Evolutionary conservation across 495 filamentous ascomycete species (phyloP).

Genomic region (Neurospora sublineolata): DNA sequence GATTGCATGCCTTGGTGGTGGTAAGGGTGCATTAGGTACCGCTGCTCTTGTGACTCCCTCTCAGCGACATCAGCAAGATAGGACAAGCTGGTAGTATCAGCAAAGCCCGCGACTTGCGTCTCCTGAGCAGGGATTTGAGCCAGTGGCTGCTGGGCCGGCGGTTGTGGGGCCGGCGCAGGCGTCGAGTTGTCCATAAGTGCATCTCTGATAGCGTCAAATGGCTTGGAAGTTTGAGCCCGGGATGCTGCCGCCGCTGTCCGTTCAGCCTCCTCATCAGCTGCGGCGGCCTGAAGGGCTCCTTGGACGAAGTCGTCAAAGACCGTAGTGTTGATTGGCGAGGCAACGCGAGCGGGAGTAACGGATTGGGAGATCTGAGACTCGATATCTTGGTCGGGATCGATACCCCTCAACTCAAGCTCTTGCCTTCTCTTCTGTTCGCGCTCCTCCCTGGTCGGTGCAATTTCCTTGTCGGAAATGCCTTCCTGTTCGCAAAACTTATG

Average conservation of each 20-base stretch:
- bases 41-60: background rate
- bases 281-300: constrained; percentile 10
- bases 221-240: constrained; percentile 20
- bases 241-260: constrained; percentile 9
- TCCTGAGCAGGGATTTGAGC: constrained; percentile 2
- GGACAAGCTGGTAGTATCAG: constrained; percentile 15
- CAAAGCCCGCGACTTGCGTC: background rate
- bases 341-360: background rate
- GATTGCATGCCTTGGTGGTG: background rate
- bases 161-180: constrained; percentile 6
- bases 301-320: constrained; percentile 13
- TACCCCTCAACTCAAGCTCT: constrained; percentile 10
- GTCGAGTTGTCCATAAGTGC: constrained; percentile 27
- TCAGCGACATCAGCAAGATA: constrained; percentile 22
- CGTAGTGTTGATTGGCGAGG: background rate
- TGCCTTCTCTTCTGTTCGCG: constrained; percentile 18
- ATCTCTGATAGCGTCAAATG: constrained; percentile 39
- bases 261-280: constrained; percentile 12
- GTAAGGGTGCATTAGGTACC: background rate
- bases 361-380: constrained; percentile 1
- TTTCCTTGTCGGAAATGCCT: constrained; percentile 22
- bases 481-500: constrained; percentile 19
- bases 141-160: constrained; percentile 2
- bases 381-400: constrained; percentile 16
- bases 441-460: constrained; percentile 22